These are phyloP conservation scores for Pisolithus microcarpus DNA, from an alignment of 768 basidiomycete species.

Conservation along the genomic window DNA sequence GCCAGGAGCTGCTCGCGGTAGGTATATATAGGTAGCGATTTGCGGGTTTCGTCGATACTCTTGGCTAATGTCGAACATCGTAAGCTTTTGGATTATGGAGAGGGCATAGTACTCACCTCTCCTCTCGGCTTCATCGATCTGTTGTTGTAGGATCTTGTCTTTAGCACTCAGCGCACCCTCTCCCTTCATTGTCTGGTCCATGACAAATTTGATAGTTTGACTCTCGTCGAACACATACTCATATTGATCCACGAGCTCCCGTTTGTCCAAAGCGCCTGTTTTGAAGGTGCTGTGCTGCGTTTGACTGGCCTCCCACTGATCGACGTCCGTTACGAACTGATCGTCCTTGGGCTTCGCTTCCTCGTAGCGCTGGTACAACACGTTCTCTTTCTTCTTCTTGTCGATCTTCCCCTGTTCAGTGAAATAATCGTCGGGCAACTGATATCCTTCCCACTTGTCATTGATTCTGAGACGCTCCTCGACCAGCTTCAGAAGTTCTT, in stretches of 20 bases:
- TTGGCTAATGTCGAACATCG: slow-evolving; percentile 44
- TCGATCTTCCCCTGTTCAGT: slow-evolving; percentile 99
- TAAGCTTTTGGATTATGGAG: not conserved
- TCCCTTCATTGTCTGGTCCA: slow-evolving; percentile 70
- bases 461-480: slow-evolving; percentile 92
- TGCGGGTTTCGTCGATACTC: slow-evolving; percentile 89
- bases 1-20: slow-evolving; percentile 84
- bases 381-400: slow-evolving; percentile 90
- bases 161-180: slow-evolving; percentile 69
- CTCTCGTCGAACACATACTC: slow-evolving; percentile 99
- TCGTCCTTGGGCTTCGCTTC: slow-evolving; percentile 89
- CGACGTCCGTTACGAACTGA: slow-evolving; percentile 93
- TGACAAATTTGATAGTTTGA: slow-evolving; percentile 92
- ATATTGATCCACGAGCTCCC: slow-evolving; percentile 73
- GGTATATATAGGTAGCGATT: slow-evolving; percentile 85
- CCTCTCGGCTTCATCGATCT: slow-evolving; percentile 88
- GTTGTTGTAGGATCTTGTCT: slow-evolving; percentile 75
- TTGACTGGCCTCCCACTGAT: slow-evolving; percentile 95
- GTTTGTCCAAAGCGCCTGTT: slow-evolving; percentile 88
- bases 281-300: slow-evolving; percentile 84
- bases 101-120: slow-evolving; percentile 68
- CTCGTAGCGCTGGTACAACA: slow-evolving; percentile 89
- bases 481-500: slow-evolving; percentile 83
- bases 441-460: slow-evolving; percentile 94
- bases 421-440: slow-evolving; percentile 94